Evolutionary conservation across 768 basidiomycete genomes (phyloP).

Genomic region (Rhodotorula toruloides): DNA sequence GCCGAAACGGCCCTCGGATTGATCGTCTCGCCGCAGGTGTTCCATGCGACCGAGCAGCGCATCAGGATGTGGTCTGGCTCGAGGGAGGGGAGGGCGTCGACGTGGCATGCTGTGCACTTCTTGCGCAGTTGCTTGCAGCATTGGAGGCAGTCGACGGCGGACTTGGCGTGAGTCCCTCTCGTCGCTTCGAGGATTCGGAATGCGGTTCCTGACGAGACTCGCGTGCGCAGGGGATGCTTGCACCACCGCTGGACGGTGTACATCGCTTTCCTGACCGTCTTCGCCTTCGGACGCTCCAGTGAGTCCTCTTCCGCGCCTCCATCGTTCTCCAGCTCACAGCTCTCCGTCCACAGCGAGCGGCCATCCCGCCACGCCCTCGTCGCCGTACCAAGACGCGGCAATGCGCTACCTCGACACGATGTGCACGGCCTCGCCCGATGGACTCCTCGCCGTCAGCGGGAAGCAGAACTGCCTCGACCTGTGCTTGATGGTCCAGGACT

Average conservation of each 20-base stretch:
- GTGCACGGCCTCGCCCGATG: conserved; percentile 38
- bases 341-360: conserved; percentile 9
- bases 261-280: conserved; percentile 39
- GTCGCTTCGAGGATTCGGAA: neutral
- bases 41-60: conserved; percentile 31
- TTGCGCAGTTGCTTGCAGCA: conserved; percentile 31
- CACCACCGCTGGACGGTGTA: conserved; percentile 39
- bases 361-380: conserved; percentile 1
- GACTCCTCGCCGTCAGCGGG: conserved; percentile 28
- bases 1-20: conserved; percentile 37
- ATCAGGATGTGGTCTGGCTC: conserved; percentile 27
- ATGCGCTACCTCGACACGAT: conserved; percentile 37
- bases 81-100: conserved; percentile 32
- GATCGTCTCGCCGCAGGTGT: conserved; percentile 31
- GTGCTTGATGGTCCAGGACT: conserved; percentile 25
- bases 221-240: conserved; percentile 14
- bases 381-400: conserved; percentile 21
- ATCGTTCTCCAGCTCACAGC: too few species aligned
- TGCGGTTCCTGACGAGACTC: neutral
- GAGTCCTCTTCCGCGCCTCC: neutral
- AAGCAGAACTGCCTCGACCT: conserved; percentile 37
- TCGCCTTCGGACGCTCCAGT: conserved; percentile 31
- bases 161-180: conserved; percentile 20
- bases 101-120: conserved; percentile 42
- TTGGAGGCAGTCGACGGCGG: conserved; percentile 29